Percentiles rank a stretch among this genome's conserved stretches.
These are phyloP conservation scores for Pythium phragmitis DNA, from an alignment of 352 stramenopile genomes.

Conservation along the genomic window DNA sequence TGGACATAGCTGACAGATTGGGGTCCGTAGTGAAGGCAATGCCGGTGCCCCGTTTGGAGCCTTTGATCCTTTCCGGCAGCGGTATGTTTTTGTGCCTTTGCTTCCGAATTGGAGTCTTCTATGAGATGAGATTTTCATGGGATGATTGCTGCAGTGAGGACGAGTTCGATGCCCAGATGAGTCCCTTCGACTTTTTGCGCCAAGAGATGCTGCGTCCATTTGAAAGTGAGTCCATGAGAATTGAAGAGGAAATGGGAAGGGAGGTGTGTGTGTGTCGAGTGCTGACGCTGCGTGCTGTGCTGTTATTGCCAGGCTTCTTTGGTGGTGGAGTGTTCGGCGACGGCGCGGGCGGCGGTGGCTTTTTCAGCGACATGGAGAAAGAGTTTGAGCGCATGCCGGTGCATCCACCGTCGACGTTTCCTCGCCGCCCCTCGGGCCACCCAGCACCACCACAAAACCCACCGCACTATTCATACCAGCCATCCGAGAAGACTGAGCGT, in stretches of 20 bases:
- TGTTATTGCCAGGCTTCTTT: constrained; percentile 47
- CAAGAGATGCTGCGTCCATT: constrained; percentile 83
- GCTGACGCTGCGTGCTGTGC: neutral
- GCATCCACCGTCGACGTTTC: constrained; percentile 39
- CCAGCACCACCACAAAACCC: constrained; percentile 43
- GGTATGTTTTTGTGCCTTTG: constrained; percentile 29
- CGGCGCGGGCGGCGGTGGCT: constrained; percentile 28
- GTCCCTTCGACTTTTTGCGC: constrained; percentile 75
- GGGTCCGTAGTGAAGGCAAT: constrained; percentile 1
- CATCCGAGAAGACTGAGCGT: constrained; percentile 37
- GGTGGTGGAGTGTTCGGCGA: constrained; percentile 36
- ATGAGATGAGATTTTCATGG: neutral
- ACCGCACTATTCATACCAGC: constrained; percentile 78
- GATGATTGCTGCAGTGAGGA: constrained; percentile 39
- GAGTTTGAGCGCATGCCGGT: constrained; percentile 68
- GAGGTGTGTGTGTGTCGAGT: neutral
- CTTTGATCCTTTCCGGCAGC: constrained; percentile 49
- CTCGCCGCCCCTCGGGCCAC: constrained; percentile 41
- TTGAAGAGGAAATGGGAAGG: too few species aligned
- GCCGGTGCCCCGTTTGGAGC: constrained; percentile 21
- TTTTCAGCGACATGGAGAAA: constrained; percentile 64
- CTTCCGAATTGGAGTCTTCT: neutral
- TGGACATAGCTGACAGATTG: too few species aligned
- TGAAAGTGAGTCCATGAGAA: constrained; percentile 37
- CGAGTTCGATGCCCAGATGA: constrained; percentile 77